These are phyloP conservation scores for Neurospora sp. DNA, from an alignment of 495 filamentous ascomycete genomes.

Conservation along the genomic window DNA sequence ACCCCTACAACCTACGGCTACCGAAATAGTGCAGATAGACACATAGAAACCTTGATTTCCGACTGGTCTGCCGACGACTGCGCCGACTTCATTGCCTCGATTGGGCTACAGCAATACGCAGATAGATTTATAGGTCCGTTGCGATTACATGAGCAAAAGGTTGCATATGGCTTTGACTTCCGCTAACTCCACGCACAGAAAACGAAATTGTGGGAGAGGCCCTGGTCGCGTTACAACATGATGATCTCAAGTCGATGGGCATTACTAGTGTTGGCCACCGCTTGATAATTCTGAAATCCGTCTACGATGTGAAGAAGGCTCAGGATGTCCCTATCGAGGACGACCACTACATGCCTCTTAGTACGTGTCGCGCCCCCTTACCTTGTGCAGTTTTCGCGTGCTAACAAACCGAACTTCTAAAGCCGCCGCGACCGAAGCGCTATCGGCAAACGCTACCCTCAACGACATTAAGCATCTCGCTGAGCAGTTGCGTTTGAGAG, in stretches of 20 bases:
- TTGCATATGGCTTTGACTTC: neutral
- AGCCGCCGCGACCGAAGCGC: conserved; percentile 84
- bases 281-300: conserved; percentile 84
- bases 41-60: conserved; percentile 69
- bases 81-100: conserved; percentile 68
- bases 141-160: neutral
- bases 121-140: conserved; percentile 61
- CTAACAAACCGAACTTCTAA: conserved; percentile 14
- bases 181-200: conserved; percentile 45
- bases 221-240: conserved; percentile 77
- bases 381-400: neutral
- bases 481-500: conserved; percentile 72
- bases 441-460: conserved; percentile 76
- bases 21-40: conserved; percentile 52
- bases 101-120: conserved; percentile 77
- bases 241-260: conserved; percentile 90
- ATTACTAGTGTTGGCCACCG: conserved; percentile 87
- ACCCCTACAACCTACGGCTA: conserved; percentile 85
- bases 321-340: conserved; percentile 84
- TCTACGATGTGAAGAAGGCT: conserved; percentile 89
- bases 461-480: conserved; percentile 86
- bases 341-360: conserved; percentile 88
- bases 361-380: conserved; percentile 43
- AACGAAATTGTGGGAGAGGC: conserved; percentile 92
- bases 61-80: conserved; percentile 87